phyloP scores from a whole-genome alignment of 305 asterid genomes.

The Fraxinus greggii region DNA sequence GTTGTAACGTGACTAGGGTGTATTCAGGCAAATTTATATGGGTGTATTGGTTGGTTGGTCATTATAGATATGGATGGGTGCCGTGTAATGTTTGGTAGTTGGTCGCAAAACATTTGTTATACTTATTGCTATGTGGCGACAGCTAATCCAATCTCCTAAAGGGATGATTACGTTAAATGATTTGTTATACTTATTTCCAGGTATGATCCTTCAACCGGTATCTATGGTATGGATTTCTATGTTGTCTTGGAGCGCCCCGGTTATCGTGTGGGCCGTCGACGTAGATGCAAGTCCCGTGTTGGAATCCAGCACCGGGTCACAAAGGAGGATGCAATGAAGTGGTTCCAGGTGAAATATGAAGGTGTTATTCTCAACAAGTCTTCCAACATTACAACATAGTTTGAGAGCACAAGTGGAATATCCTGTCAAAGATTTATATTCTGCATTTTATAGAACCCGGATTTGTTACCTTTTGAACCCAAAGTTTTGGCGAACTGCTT shows the following conservation, averaged over 20 bases:
- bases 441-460: constrained; percentile 20
- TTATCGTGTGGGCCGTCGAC: constrained; percentile 90
- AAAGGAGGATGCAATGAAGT: constrained; percentile 90
- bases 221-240: constrained; percentile 92
- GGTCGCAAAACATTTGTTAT: background rate
- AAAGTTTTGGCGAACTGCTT: constrained; percentile 15
- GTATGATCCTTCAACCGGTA: constrained; percentile 95
- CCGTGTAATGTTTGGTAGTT: background rate
- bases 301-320: constrained; percentile 94
- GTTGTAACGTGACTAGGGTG: background rate
- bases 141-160: background rate
- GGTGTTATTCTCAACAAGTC: constrained; percentile 94
- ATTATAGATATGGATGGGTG: background rate
- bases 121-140: background rate
- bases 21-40: background rate
- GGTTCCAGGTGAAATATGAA: constrained; percentile 95
- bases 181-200: too few species aligned
- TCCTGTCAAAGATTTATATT: background rate
- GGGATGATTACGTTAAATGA: background rate
- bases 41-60: background rate
- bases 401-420: background rate
- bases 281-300: constrained; percentile 94
- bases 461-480: constrained; percentile 5
- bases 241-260: constrained; percentile 95
- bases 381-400: constrained; percentile 48